Percentiles rank a stretch among this genome's conserved stretches.
Conservation (phyloP, 2,329 filamentous ascomycete genomes). For the Fusarium sp. region DNA sequence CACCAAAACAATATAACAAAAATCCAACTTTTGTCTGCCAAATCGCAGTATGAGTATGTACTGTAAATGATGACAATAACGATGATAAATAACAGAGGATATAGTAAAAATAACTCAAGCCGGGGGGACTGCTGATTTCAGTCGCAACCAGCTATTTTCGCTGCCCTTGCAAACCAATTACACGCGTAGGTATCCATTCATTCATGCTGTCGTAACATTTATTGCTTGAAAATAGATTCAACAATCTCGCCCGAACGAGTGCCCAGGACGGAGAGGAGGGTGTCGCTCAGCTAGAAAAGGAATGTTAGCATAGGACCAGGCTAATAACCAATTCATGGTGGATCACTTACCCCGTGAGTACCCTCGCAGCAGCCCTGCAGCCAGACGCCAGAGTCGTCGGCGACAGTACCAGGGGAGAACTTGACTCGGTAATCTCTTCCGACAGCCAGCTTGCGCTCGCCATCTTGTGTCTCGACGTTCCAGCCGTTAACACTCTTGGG, state of each 20-base stretch:
- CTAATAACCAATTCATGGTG: background rate
- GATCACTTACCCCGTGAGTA: constrained; percentile 83
- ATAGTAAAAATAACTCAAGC: constrained; percentile 27
- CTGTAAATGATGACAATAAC: constrained; percentile 11
- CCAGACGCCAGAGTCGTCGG: constrained; percentile 83
- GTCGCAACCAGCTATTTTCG: constrained; percentile 38
- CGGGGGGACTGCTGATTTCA: constrained; percentile 17
- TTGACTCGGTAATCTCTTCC: constrained; percentile 82
- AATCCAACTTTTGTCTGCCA: constrained; percentile 16
- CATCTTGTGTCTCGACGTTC: constrained; percentile 53
- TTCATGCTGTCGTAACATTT: constrained; percentile 39
- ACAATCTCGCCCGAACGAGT: constrained; percentile 83
- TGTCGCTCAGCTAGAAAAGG: constrained; percentile 75
- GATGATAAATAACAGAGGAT: constrained; percentile 21
- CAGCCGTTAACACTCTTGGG: constrained; percentile 54
- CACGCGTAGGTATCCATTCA: constrained; percentile 36
- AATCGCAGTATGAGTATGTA: constrained; percentile 8
- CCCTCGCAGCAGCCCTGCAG: constrained; percentile 94
- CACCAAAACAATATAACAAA: constrained; percentile 11
- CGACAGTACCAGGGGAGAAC: constrained; percentile 75
- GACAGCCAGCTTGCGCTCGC: constrained; percentile 69
- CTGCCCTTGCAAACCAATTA: constrained; percentile 38
- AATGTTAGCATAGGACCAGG: constrained; percentile 37
- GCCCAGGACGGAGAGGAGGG: constrained; percentile 81
- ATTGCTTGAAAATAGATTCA: constrained; percentile 71